Evolutionary conservation across 2,329 filamentous ascomycete genomes (phyloP).

Genomic region (Beauveria pseudobassiana): DNA sequence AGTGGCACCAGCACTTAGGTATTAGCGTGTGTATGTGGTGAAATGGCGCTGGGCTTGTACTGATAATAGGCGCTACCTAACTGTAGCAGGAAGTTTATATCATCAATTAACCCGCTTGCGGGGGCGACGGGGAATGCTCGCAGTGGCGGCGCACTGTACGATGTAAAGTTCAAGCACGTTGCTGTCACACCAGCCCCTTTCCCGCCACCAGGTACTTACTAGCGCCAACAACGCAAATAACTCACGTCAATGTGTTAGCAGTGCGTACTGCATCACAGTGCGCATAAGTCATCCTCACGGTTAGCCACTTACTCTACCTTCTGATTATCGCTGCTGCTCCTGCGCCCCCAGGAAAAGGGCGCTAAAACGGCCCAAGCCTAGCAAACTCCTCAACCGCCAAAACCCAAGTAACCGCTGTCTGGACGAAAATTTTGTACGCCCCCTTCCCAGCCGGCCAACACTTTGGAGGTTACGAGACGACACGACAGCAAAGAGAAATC

Average conservation of each 20-base stretch:
- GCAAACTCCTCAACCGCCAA: not conserved
- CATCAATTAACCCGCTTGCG: constrained; percentile 1
- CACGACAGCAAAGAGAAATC: constrained; percentile 16
- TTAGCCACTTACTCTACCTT: not conserved
- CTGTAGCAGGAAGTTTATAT: no score
- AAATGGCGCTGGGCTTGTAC: no score
- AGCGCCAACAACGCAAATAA: not conserved
- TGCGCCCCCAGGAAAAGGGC: not conserved
- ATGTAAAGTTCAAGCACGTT: not conserved
- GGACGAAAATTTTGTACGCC: constrained; percentile 23
- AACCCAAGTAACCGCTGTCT: constrained; percentile 8
- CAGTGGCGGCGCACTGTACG: constrained; percentile 2
- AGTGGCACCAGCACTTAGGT: no score
- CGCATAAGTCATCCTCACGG: not conserved
- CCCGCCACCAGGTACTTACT: not conserved
- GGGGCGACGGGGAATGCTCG: not conserved
- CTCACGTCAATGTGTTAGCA: not conserved
- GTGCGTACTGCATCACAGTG: not conserved
- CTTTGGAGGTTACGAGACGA: constrained; percentile 6
- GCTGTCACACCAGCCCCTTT: not conserved
- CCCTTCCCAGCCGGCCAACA: constrained; percentile 7
- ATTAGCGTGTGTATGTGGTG: no score
- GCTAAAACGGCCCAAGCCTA: not conserved
- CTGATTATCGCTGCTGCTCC: not conserved
- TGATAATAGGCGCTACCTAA: no score